Conservation (phyloP, 1,284 basidiomycete genomes). For the Gymnopus androsaceus region DNA sequence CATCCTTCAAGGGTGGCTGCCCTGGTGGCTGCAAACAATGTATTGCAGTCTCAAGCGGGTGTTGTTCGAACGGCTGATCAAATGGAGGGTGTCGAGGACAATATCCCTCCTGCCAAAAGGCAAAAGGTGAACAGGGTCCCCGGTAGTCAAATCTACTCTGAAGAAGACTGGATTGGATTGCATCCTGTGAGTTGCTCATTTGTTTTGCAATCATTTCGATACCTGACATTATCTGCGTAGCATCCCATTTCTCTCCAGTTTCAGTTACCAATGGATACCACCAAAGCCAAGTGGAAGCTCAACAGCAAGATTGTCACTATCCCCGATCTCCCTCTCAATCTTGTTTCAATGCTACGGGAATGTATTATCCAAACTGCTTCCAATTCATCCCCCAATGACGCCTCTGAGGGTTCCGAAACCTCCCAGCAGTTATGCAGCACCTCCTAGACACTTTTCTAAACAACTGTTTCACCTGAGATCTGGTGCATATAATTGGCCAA, state of each 20-base stretch:
- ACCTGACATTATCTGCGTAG: constrained; percentile 33
- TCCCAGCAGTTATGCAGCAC: too few relatives aligned
- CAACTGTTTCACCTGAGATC: too few relatives aligned
- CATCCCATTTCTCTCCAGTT: constrained; percentile 83
- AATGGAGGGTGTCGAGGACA: constrained; percentile 68
- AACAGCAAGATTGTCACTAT: constrained; percentile 79
- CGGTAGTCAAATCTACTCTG: constrained; percentile 79
- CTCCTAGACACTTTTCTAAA: too few relatives aligned
- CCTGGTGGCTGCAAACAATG: constrained; percentile 49
- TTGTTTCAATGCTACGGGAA: constrained; percentile 87
- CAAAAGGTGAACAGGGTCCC: constrained; percentile 81
- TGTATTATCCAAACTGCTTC: constrained; percentile 78
- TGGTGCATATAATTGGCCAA: too few relatives aligned
- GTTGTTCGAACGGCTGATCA: constrained; percentile 76
- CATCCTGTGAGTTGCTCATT: constrained; percentile 56
- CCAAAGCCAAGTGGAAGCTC: constrained; percentile 90
- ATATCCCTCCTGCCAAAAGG: constrained; percentile 77
- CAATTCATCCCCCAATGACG: too few relatives aligned
- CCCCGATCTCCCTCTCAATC: constrained; percentile 77
- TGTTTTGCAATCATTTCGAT: background rate
- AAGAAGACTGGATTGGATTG: constrained; percentile 85
- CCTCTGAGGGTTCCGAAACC: too few relatives aligned
- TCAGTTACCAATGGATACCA: constrained; percentile 78
- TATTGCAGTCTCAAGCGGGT: constrained; percentile 57
- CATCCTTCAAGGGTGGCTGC: constrained; percentile 56